Evolutionary conservation across 1,284 basidiomycete genomes (phyloP), one percentile per base, ranked within the genome.

Genomic region (Fistulinella cinereoalba): DNA sequence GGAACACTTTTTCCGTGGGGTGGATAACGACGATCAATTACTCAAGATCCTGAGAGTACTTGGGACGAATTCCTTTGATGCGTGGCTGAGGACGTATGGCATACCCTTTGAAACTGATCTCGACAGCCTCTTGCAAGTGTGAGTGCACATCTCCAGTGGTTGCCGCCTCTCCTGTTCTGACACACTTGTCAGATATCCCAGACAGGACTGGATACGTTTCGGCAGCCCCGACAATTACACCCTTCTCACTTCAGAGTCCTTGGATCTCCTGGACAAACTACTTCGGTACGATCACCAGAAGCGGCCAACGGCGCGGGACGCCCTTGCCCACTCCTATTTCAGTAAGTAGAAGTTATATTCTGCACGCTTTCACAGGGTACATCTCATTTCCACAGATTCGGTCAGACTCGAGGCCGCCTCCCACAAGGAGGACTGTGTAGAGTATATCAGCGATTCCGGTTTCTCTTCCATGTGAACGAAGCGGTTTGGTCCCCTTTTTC

Each of bases 1-100:
- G 65, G 92, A 94, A 59, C 89, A 91, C 53, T 92, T 94, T 71
- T 94, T 95, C 75, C 88, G 90, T 53, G 92, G 92, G 9, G 81
- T 85, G 50, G 89, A 93, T 69, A 94, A 94, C 61, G 86, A 89
- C 53, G 92, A 95, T 65, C 92, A 95, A 65, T 73, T 95, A 39
- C 81, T 93, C 57, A 92, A 88, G 70, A 93, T 94, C 49, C 74
- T 89, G 58, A 88, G 87, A 61, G 85, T 89, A n/a, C 77, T 95
- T 19, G 92, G 92, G 3, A 92, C 91, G 2, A 89, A 91, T 53
- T 80, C 82, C 56, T 81, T 94, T 19, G 90, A 90, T 66, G 68
- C 73, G 16, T 84, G 83, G 62, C 70, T 89, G 53, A 77, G 82
- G 60, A 76, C 79, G 58, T 89, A 89, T 66, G 77, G 83, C 46